Conservation (phyloP, 257 asterid genomes). For the Linderniella brevidens region DNA sequence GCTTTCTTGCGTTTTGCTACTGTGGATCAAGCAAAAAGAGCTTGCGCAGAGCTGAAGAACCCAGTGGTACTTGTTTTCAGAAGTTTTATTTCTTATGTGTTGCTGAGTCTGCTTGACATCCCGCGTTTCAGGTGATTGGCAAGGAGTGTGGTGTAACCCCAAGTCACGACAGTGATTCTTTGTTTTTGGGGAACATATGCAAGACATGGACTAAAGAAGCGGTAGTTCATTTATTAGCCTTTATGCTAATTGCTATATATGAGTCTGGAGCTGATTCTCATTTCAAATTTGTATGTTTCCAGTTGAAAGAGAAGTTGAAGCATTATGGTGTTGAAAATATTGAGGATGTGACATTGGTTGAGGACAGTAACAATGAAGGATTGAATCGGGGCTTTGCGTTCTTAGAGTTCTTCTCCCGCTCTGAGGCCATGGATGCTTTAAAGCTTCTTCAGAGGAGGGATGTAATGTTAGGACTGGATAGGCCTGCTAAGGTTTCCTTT, state of each 20-base stretch:
- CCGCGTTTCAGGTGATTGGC: constrained; percentile 78
- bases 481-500: constrained; percentile 94
- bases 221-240: constrained; percentile 35
- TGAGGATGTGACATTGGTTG: constrained; percentile 89
- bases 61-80: constrained; percentile 65
- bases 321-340: constrained; percentile 57
- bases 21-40: constrained; percentile 84
- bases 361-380: constrained; percentile 62
- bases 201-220: constrained; percentile 86
- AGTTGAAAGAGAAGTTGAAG: constrained; percentile 81
- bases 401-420: constrained; percentile 77
- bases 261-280: constrained; percentile 12
- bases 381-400: constrained; percentile 91
- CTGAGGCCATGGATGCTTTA: constrained; percentile 98
- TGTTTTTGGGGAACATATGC: constrained; percentile 90
- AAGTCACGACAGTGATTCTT: constrained; percentile 94
- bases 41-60: constrained; percentile 68
- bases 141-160: constrained; percentile 96
- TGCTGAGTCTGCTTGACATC: constrained; percentile 27
- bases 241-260: constrained; percentile 24
- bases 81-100: constrained; percentile 15
- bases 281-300: constrained; percentile 7
- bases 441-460: constrained; percentile 94
- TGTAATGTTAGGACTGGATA: constrained; percentile 73
- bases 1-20: constrained; percentile 95